Base-by-base conservation (phyloP, 805 yeast species). In the Zygosaccharomyces siamensis region DNA sequence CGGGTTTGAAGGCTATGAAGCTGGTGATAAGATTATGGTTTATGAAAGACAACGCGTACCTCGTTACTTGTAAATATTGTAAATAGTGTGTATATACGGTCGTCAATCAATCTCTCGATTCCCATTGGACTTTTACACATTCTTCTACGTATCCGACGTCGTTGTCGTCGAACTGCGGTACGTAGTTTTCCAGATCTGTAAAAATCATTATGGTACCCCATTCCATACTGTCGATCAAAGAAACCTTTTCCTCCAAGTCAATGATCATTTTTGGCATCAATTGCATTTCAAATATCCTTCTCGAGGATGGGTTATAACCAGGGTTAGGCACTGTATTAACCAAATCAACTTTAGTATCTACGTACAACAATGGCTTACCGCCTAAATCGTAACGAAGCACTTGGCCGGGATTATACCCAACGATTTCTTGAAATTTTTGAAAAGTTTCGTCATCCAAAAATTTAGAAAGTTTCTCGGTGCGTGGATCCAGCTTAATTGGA, bases 171-270 rank as follows among this genome's bases (percentile, higher is more conserved):
- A 80, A 67, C 23, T 64, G 52, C 10, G 89, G 83, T 12, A 73
- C 67, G 52, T 71, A 79, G 61, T 87, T 95, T 54, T 80, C 83
- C 6, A 69, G 67, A 56, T 87, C 89, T 0, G 97, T 87, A 37
- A 83, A 86, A 1, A 92, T 86, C 23, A 88, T 70, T 27, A 93
- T 86, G 0, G 98, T 86, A 1, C 97, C 98, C 99, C 99, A 93
- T 53, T 92, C 95, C 95, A 92, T 92, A 10, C 98, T 97, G 31
- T 80, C 80, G 38, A 76, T 58, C 2, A 86, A 70, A 43, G 64
- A 70, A 12, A 65, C 60, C 26, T 70, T 67, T 38, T 72, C 73
- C 62, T 92, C 97, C 39, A 93, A 73, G 59, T 88, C 92, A 44
- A 87, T 73, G 46, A 93, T 92, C 46, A 89, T 80, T 63, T 88